phyloP scores from a whole-genome alignment of 2,329 filamentous ascomycete species.

The Coleophoma crateriformis region DNA sequence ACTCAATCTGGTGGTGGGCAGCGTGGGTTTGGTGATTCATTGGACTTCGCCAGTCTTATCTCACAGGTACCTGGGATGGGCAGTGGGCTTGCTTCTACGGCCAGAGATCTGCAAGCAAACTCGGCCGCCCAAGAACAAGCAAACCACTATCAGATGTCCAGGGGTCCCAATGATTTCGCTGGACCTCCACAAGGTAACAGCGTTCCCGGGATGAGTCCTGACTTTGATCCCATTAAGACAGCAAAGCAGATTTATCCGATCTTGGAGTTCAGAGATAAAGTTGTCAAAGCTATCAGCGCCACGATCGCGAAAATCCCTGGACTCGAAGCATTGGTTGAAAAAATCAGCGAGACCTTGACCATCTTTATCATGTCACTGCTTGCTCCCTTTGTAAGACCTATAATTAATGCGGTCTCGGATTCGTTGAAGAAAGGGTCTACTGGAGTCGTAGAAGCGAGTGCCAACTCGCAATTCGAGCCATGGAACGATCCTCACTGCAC shows the following conservation, averaged over 20 bases:
- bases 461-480: conserved; percentile 70
- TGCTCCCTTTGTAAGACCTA: conserved; percentile 84
- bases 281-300: conserved; percentile 79
- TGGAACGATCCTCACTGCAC: conserved; percentile 73
- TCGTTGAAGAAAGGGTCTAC: conserved; percentile 82
- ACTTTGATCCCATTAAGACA: conserved; percentile 74
- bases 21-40: conserved; percentile 29
- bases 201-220: conserved; percentile 68
- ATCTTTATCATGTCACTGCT: conserved; percentile 87
- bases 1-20: conserved; percentile 29
- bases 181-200: conserved; percentile 39
- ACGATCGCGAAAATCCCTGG: conserved; percentile 91
- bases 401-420: conserved; percentile 83
- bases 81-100: conserved; percentile 60
- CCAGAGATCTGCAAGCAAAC: conserved; percentile 52
- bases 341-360: conserved; percentile 88
- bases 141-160: conserved; percentile 33
- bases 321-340: conserved; percentile 83
- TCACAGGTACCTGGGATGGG: conserved; percentile 69
- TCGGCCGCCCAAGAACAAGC: conserved; percentile 60
- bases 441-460: conserved; percentile 60
- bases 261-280: conserved; percentile 86
- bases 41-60: conserved; percentile 67
- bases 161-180: conserved; percentile 37
- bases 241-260: conserved; percentile 88